phyloP scores from a whole-genome alignment of 2,329 filamentous ascomycete genomes.

The Alternaria panax region DNA sequence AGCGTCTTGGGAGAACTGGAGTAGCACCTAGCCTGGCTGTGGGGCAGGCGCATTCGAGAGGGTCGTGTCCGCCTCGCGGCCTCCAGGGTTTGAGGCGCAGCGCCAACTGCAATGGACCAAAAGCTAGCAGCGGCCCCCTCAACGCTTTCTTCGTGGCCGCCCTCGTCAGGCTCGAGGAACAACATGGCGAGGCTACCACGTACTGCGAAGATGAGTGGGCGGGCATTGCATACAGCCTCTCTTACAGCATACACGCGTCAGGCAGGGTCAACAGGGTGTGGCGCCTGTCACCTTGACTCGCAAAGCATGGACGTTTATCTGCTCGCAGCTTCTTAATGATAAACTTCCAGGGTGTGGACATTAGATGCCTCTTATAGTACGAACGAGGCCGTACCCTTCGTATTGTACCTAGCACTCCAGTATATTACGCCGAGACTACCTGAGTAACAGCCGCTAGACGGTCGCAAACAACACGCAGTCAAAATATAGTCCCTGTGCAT shows the following conservation, averaged over 20 bases:
- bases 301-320: background rate
- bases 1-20: conserved; percentile 28
- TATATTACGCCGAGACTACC: background rate
- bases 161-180: conserved; percentile 18
- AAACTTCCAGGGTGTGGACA: background rate
- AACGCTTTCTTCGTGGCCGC: conserved; percentile 9
- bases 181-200: background rate
- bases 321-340: conserved; percentile 1
- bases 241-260: background rate
- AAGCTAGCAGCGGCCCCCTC: conserved; percentile 8
- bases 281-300: conserved; percentile 2
- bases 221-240: background rate
- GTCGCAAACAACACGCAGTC: background rate
- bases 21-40: conserved; percentile 32
- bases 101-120: conserved; percentile 16
- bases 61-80: conserved; percentile 36
- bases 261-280: background rate
- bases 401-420: background rate
- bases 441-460: background rate
- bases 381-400: background rate
- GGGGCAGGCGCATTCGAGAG: conserved; percentile 35
- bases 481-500: background rate
- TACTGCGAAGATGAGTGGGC: background rate
- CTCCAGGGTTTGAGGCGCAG: conserved; percentile 31
- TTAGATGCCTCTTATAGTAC: background rate